phyloP scores from a whole-genome alignment of 2,329 filamentous ascomycete species.

The Trichoderma pleuroti region DNA sequence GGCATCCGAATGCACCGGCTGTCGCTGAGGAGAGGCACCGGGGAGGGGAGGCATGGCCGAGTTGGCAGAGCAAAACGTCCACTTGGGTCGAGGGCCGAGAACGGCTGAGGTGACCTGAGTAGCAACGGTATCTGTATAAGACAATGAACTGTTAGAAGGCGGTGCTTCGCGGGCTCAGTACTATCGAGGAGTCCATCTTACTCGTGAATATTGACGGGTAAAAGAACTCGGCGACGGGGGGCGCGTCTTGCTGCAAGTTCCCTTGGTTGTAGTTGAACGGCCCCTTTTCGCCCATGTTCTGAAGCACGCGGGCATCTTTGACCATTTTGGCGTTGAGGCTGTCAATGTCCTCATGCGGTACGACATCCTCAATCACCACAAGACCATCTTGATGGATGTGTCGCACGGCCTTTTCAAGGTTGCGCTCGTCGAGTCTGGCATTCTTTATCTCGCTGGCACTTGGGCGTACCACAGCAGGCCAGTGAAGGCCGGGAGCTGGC shows the following conservation, averaged over 20 bases:
- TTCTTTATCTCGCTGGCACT: conserved; percentile 40
- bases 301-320: conserved; percentile 51
- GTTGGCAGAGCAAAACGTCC: conserved; percentile 58
- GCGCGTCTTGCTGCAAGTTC: conserved; percentile 60
- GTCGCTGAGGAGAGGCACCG: conserved; percentile 39
- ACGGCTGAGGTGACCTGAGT: conserved; percentile 54
- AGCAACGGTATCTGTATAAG: conserved; percentile 46
- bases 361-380: conserved; percentile 52
- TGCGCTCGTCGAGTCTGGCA: conserved; percentile 41
- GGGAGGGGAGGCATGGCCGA: conserved; percentile 50
- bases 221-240: conserved; percentile 48
- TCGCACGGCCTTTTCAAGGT: conserved; percentile 53
- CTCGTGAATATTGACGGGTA: conserved; percentile 51
- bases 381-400: conserved; percentile 52
- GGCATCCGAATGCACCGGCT: conserved; percentile 58
- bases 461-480: conserved; percentile 30
- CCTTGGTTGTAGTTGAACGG: conserved; percentile 62
- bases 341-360: conserved; percentile 51
- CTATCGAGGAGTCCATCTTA: conserved; percentile 28
- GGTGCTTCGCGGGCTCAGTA: neutral
- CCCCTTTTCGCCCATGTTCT: conserved; percentile 48
- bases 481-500: neutral
- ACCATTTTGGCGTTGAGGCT: conserved; percentile 57
- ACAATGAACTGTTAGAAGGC: neutral
- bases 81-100: conserved; percentile 52